A percentile compares a stretch with the other conserved stretches of the same genome.
These are phyloP conservation scores for Naganishia friedmannii DNA, from an alignment of 768 basidiomycete species.

Conservation along the genomic window DNA sequence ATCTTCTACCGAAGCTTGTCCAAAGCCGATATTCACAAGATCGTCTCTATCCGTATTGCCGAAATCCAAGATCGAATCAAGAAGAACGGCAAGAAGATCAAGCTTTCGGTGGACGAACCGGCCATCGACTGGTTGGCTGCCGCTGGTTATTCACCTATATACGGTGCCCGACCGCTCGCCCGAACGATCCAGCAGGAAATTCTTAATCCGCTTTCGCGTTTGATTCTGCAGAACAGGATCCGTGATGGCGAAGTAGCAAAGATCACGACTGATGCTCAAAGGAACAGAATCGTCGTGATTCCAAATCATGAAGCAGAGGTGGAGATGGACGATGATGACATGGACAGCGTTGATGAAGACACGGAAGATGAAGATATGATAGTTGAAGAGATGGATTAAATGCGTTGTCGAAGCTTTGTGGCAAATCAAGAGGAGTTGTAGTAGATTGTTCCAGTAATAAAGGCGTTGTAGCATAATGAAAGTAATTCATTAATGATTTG, in stretches of 20 bases:
- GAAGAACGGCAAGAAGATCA: constrained; percentile 69
- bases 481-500: too few relatives aligned
- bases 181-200: constrained; percentile 88
- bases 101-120: constrained; percentile 68
- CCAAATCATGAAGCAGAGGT: constrained; percentile 72
- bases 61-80: constrained; percentile 80
- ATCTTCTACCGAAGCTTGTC: constrained; percentile 72
- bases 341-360: constrained; percentile 38
- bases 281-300: constrained; percentile 70
- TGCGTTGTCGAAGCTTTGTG: neutral
- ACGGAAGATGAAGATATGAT: constrained; percentile 55
- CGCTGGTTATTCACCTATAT: constrained; percentile 53
- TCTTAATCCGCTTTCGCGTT: constrained; percentile 80
- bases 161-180: constrained; percentile 89
- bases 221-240: constrained; percentile 77
- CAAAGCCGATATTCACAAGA: constrained; percentile 69
- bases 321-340: constrained; percentile 46
- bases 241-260: constrained; percentile 74
- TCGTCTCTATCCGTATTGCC: constrained; percentile 81
- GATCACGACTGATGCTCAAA: constrained; percentile 75
- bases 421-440: neutral
- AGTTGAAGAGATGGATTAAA: constrained; percentile 68
- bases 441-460: too few relatives aligned
- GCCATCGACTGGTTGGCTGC: constrained; percentile 60
- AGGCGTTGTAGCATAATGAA: too few relatives aligned